Evolutionary conservation across 352 stramenopile genomes (phyloP), one percentile per base, ranked within the genome.

Genomic region (Globisporangium spiculum): DNA sequence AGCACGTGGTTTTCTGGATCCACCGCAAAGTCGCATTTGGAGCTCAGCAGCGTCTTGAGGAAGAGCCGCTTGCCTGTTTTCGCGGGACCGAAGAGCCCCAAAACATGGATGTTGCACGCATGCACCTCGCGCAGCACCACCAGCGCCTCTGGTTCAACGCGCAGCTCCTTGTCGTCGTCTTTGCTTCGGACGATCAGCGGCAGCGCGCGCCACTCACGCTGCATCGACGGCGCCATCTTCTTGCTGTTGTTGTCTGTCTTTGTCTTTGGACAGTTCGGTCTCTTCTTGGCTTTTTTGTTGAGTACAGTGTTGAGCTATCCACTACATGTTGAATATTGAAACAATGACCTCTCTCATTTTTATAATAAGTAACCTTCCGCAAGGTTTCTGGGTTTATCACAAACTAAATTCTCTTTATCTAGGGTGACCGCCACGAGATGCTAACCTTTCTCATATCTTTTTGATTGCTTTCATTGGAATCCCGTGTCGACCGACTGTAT

Each of bases 61-160:
- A 91, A 71, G 65, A 91, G 65, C 1, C 70, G 70, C 55, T 86
- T 86, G 65, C 74, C 74, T 14, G 77, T 78, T 60, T 63, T 66
- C 65, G 63, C 66, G 8, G 75, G 72, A 9, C 82, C 79, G 8
- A 75, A 83, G 36, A 88, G 26, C 20, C 83, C 80, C 26, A 91
- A 44, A 32, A 88, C 73, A 32, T 77, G 75, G 3, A 90, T 36
- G 7, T 68, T 64, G 18, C 63, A 57, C 5, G 66, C 66, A 0
- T 7, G 18, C 46, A 65, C 32, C 24, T 60, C 65, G 59, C 71
- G 59, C 3, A 86, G 68, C 59, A 70, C 71, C 22, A 63, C 48
- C 53, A 69, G 67, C 32, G 77, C 72, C 4, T 76, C 64, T 0
- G 63, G 14, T 4, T 68, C 63, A 7, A 83, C 68, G 54, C 60